Base-by-base conservation (phyloP, 1,284 basidiomycete genomes). In the Binderoboletus segoi region DNA sequence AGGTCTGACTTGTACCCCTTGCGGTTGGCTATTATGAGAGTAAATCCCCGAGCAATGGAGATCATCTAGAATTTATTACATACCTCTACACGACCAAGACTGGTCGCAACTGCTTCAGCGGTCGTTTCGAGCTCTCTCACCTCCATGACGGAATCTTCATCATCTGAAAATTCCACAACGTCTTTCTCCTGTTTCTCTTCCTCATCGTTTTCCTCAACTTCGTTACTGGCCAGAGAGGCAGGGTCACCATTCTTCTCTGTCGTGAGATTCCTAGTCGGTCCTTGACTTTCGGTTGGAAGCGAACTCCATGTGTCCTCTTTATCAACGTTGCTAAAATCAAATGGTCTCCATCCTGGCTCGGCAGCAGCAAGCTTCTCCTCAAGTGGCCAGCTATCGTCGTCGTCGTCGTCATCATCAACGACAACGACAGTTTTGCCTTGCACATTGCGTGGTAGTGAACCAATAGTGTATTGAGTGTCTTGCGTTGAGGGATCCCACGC, bases 261-360 rank as follows among this genome's bases (percentile, higher is more conserved):
- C 8, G 58, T 54, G 30, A 73, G 59, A 26, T 47, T 67, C 50
- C 66, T 64, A 12, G 69, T 73, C 13, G 64, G 66, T 16, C 71
- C 76, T 24, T 79, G 79, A 61, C 79, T 83, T 55, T 81, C 76
- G 8, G 80, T 82, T n/a, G 83, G 83, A 46, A 80, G 67, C 16
- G 84, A 84, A 61, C 85, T 88, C 88, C 88, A 89, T 13, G 88
- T 87, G 60, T 89, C 88, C 49, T 89, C 85, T 59, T 81, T 72
- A 58, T 75, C 67, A 53, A 73, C 62, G 54, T 72, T 76, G 48
- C 67, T 73, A 41, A 70, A 70, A 38, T 73, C 71, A 48, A 70
- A 70, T 50, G 84, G 83, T 28, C 81, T 82, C 87, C 88, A 89
- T 56, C 73, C 75, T 55, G 75, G 71, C 56, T 81, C 75, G 10